Base-by-base conservation (phyloP, 2,329 filamentous ascomycete species). In the Shiraia sp. region DNA sequence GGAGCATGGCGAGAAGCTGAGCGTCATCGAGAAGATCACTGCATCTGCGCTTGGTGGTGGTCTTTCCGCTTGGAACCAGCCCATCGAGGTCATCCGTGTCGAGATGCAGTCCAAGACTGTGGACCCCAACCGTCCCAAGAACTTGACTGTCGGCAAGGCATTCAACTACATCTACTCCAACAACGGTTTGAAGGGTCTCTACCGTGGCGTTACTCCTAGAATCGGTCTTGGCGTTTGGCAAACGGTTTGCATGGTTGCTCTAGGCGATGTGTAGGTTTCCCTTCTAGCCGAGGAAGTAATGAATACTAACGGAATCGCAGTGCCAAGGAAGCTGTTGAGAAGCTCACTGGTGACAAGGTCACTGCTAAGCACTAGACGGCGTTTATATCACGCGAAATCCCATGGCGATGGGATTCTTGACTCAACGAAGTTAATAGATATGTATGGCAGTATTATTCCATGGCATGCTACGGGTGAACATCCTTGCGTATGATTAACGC, bases 71-170 rank as follows among this genome's bases (percentile, higher is more conserved):
- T 99, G 93, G 93, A 99, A 99, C 77, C 93, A 99, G 81, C 93
- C 93, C 51, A 99, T 99, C 70, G 93, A 99, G 82, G 93, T 99
- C 70, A 96, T 99, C 71, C 90, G 93, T 54, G 92, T 99, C 49
- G 93, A 99, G 82, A 96, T 99, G 90, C 93, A 99, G 84, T 95
- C 89, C 78, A 97, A 96, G 85, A 96, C 87, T 63, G 89, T 88
- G 62, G 93, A 99, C 70, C 91, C 93, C 47, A 97, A 97, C 79
- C 87, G 93, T 37, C 93, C 93, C 61, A 96, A 96, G 85, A 99
- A 99, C 79, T 86, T 99, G 87, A 97, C 90, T 36, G 93, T 99
- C 51, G 88, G 85, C 60, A 96, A 90, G 65, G 79, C 82, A 7
- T 77, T 81, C 59, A 78, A 68, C 58, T 99, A 99, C 76, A 97